These are phyloP conservation scores for Ganoderma sinense DNA, from an alignment of 1,284 basidiomycete species.

Conservation along the genomic window DNA sequence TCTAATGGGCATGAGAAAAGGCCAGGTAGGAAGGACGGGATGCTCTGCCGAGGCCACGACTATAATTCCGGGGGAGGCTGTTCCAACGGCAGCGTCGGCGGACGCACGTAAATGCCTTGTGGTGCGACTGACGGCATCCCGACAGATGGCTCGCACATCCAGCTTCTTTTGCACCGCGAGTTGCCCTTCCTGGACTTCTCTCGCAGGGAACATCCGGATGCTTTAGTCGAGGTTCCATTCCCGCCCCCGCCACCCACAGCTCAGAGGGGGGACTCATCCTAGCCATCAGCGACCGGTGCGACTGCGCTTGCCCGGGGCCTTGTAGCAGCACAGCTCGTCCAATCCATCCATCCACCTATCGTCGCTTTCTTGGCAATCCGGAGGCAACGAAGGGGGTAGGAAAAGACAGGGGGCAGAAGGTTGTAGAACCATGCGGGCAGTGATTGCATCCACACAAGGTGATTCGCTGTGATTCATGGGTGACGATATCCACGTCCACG, in stretches of 20 bases:
- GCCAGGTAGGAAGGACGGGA: neutral
- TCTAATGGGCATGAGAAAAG: neutral
- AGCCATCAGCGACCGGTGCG: neutral
- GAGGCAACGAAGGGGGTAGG: neutral
- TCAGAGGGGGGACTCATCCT: neutral
- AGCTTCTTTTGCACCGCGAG: neutral
- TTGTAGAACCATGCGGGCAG: neutral
- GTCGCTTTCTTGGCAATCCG: neutral
- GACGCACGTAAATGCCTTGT: neutral
- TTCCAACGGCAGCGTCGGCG: neutral
- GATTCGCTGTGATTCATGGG: neutral
- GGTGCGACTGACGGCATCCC: constrained; percentile 6
- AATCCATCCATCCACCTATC: neutral
- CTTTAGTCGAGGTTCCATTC: neutral
- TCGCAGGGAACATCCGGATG: neutral
- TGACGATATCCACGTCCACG: neutral
- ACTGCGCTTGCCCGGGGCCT: neutral
- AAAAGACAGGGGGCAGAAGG: neutral
- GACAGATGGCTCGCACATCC: neutral
- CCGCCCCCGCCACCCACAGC: neutral
- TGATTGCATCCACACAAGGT: neutral
- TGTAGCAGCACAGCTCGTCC: neutral
- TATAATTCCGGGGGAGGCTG: neutral
- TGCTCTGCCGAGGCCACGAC: neutral
- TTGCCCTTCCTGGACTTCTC: neutral